Evolutionary conservation across 331 rosid species (phyloP).

Genomic region (Malus hybrid): DNA sequence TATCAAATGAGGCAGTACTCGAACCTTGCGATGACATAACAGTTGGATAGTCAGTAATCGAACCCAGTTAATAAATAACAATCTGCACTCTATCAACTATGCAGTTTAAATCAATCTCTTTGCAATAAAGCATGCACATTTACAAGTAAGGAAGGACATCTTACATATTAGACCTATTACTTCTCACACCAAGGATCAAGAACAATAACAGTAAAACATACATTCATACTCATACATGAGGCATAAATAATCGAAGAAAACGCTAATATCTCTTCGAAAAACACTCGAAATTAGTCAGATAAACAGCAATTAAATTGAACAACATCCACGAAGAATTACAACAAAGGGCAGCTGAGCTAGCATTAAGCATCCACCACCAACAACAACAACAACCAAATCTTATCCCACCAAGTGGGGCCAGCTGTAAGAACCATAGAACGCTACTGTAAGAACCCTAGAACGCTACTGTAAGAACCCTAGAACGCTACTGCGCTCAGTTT

Average conservation of each 20-base stretch:
- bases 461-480: no score
- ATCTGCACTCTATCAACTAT: background rate
- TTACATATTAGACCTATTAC: no score
- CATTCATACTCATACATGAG: no score
- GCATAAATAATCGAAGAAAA: background rate
- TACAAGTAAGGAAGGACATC: no score
- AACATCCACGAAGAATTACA: background rate
- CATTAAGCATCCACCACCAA: background rate
- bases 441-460: background rate
- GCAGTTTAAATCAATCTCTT: background rate
- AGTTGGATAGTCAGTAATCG: background rate
- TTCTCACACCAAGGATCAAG: no score
- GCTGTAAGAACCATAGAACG: background rate
- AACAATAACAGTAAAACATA: no score
- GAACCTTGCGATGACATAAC: background rate
- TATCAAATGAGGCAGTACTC: background rate
- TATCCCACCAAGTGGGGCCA: accelerated
- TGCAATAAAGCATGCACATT: no score
- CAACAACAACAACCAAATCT: background rate
- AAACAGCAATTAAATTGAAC: background rate
- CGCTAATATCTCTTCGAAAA: background rate
- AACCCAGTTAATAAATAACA: background rate
- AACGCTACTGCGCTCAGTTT: accelerated
- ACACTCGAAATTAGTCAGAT: background rate
- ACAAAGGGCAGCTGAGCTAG: background rate